Conservation (phyloP, 2,329 filamentous ascomycete species). For the Paraphoma sp. region DNA sequence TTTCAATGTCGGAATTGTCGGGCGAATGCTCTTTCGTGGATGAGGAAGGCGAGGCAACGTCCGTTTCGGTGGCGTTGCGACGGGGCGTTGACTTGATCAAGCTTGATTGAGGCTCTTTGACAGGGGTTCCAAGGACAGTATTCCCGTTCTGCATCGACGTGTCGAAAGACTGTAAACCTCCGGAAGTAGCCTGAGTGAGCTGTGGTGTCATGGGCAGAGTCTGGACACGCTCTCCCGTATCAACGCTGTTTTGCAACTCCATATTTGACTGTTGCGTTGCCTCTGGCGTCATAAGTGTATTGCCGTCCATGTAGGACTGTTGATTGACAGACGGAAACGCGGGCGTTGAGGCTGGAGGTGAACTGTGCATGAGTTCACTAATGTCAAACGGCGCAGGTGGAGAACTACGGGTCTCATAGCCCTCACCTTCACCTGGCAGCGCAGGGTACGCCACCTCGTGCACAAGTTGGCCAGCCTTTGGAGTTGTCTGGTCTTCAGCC, state of each 20-base stretch:
- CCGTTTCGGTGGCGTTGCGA: conserved; percentile 11
- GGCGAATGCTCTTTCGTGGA: conserved; percentile 21
- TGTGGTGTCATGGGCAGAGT: conserved; percentile 46
- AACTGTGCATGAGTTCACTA: conserved; percentile 12
- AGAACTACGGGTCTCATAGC: conserved; percentile 16
- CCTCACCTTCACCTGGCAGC: conserved; percentile 13
- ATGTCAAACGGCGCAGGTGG: conserved; percentile 9
- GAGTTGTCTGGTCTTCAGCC: conserved; percentile 5
- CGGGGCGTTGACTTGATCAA: conserved; percentile 14
- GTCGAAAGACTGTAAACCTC: conserved; percentile 25
- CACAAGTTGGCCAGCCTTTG: conserved; percentile 1
- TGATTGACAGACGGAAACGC: not conserved
- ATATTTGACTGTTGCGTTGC: conserved; percentile 33
- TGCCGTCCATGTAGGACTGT: conserved; percentile 18
- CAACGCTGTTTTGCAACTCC: conserved; percentile 26
- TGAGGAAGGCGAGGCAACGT: conserved; percentile 13
- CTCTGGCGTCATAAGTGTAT: conserved; percentile 33
- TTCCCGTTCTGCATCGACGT: conserved; percentile 20
- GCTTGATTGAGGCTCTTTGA: conserved; percentile 1
- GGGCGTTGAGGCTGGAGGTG: conserved; percentile 9
- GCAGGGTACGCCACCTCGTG: conserved; percentile 9
- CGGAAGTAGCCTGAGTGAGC: conserved; percentile 43
- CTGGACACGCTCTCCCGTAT: conserved; percentile 18
- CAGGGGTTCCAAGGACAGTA: not conserved
- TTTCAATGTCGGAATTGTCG: conserved; percentile 1